phyloP scores from a whole-genome alignment of 2,329 filamentous ascomycete genomes.

The Phialocephala subalpina region DNA sequence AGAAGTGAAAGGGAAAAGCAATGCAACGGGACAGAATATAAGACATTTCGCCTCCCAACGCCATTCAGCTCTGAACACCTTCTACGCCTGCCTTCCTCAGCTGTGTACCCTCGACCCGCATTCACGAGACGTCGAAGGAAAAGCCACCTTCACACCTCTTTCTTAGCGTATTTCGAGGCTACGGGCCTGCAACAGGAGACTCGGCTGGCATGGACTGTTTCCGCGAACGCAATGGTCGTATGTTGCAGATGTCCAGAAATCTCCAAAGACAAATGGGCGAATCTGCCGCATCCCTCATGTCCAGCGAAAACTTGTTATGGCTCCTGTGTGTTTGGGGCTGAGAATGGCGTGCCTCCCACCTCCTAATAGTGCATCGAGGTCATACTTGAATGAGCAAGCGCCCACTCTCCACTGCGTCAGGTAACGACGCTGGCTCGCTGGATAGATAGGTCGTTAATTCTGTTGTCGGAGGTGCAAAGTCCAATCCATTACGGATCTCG shows the following conservation, averaged over 20 bases:
- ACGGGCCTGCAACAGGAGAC: neutral
- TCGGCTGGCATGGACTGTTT: neutral
- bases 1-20: conserved; percentile 15
- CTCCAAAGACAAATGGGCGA: neutral
- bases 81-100: neutral
- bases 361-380: neutral
- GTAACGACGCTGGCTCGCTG: neutral
- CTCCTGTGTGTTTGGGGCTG: no score
- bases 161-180: neutral
- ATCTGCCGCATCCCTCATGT: neutral
- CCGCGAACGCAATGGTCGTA: neutral
- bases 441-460: neutral
- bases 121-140: neutral
- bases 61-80: conserved; percentile 11
- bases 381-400: neutral
- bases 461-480: neutral
- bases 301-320: no score
- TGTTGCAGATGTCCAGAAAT: neutral
- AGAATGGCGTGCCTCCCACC: neutral
- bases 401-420: neutral
- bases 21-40: conserved; percentile 12
- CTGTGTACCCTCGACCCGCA: neutral
- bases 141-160: neutral
- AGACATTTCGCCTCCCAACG: conserved; percentile 17
- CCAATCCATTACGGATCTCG: neutral